phyloP scores from a whole-genome alignment of 2,329 filamentous ascomycete species.

The Fusarium sp. region DNA sequence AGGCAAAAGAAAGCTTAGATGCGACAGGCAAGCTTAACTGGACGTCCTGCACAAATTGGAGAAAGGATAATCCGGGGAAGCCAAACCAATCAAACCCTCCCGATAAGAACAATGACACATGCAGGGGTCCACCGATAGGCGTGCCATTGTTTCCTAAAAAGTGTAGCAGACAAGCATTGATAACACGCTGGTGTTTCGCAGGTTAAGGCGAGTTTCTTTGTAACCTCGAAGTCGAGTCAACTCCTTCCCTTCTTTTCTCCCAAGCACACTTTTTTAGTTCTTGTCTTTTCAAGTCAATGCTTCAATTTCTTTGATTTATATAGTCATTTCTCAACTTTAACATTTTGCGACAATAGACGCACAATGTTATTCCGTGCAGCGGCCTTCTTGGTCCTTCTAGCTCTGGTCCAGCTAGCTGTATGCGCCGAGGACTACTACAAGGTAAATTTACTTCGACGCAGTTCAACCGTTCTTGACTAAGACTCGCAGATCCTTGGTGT shows the following conservation, averaged over 20 bases:
- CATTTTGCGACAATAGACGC: conserved; percentile 32
- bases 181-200: conserved; percentile 53
- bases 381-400: conserved; percentile 64
- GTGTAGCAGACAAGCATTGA: conserved; percentile 41
- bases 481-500: conserved; percentile 77
- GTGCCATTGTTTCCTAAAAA: conserved; percentile 19
- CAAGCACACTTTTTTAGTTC: conserved; percentile 7
- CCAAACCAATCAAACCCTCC: conserved; percentile 34
- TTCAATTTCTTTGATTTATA: neutral
- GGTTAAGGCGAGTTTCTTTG: conserved; percentile 22
- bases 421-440: conserved; percentile 84
- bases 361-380: conserved; percentile 66
- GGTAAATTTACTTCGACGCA: conserved; percentile 54
- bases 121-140: conserved; percentile 40
- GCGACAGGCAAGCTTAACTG: conserved; percentile 12
- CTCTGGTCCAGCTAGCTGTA: conserved; percentile 64
- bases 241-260: conserved; percentile 16
- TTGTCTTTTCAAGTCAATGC: conserved; percentile 2
- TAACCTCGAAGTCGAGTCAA: conserved; percentile 7
- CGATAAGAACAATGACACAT: conserved; percentile 38
- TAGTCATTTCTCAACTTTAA: neutral
- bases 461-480: conserved; percentile 7
- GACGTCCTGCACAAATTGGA: conserved; percentile 16
- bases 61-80: conserved; percentile 37
- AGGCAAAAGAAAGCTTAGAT: conserved; percentile 22